phyloP scores from a whole-genome alignment of 306 rosid genomes.

The Amphicarpaea edgeworthii region DNA sequence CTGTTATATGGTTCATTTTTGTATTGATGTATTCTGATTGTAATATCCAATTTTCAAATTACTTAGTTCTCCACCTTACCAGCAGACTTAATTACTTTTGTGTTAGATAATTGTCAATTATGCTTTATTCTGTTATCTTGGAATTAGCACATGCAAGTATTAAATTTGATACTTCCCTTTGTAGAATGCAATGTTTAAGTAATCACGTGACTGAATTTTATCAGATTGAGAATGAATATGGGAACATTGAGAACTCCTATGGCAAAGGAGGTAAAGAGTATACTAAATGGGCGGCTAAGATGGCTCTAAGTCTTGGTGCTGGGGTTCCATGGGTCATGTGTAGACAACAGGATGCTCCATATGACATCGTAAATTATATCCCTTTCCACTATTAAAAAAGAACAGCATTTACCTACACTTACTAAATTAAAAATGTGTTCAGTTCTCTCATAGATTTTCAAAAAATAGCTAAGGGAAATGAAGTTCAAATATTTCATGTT shows the following conservation, averaged over 20 bases:
- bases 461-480: constrained; percentile 2
- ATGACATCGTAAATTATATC: constrained; percentile 64
- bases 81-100: constrained; percentile 18
- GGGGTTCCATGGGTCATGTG: constrained; percentile 99
- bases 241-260: constrained; percentile 79
- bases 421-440: constrained; percentile 29
- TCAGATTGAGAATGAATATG: constrained; percentile 99
- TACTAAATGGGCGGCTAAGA: constrained; percentile 87
- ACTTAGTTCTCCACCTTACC: constrained; percentile 37
- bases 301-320: constrained; percentile 93
- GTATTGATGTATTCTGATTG: constrained; percentile 17
- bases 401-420: constrained; percentile 36
- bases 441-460: constrained; percentile 31
- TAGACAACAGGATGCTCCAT: constrained; percentile 93
- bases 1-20: constrained; percentile 1
- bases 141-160: constrained; percentile 33
- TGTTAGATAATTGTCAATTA: constrained; percentile 21
- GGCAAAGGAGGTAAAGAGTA: constrained; percentile 88
- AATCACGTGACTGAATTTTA: constrained; percentile 41
- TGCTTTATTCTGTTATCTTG: constrained; percentile 32
- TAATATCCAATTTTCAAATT: neutral
- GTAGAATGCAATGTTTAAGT: constrained; percentile 44
- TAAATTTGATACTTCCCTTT: constrained; percentile 32
- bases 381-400: constrained; percentile 39
- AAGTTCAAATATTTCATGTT: constrained; percentile 20